Evolutionary conservation across 2,329 filamentous ascomycete genomes (phyloP).

Genomic region (Fusarium hainanense): DNA sequence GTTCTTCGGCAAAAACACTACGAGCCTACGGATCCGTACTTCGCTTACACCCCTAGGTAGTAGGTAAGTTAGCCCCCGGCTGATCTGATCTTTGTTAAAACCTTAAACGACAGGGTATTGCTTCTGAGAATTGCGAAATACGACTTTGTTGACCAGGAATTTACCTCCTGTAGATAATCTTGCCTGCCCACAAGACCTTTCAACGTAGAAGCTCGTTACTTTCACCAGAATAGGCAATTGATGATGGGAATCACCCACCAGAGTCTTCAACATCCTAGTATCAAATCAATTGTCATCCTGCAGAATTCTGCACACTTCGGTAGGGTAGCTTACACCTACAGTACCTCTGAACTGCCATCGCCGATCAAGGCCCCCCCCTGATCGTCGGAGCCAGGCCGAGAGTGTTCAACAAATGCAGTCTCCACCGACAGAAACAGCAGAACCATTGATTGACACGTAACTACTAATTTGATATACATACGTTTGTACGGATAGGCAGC

Average conservation of each 20-base stretch:
- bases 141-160: background rate
- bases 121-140: slow-evolving; percentile 7
- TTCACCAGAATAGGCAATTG: slow-evolving; percentile 2
- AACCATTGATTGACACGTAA: slow-evolving; percentile 1
- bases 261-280: background rate
- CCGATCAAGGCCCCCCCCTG: slow-evolving; percentile 30
- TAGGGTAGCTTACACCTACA: slow-evolving; percentile 28
- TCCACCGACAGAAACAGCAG: slow-evolving; percentile 21
- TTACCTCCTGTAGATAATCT: background rate
- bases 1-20: slow-evolving; percentile 28
- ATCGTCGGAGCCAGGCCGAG: slow-evolving; percentile 36
- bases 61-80: background rate
- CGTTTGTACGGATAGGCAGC: background rate
- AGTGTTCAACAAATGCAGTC: slow-evolving; percentile 11
- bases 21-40: background rate
- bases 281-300: slow-evolving; percentile 4
- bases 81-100: slow-evolving; percentile 40
- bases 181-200: background rate
- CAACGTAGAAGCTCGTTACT: slow-evolving; percentile 10
- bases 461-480: background rate
- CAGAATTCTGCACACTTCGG: slow-evolving; percentile 17
- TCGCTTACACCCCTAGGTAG: slow-evolving; percentile 22
- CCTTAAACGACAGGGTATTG: slow-evolving; percentile 30
- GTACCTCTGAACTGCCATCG: slow-evolving; percentile 13
- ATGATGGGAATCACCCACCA: background rate